phyloP scores from a whole-genome alignment of 495 filamentous ascomycete genomes.

The Parmelia sp. region DNA sequence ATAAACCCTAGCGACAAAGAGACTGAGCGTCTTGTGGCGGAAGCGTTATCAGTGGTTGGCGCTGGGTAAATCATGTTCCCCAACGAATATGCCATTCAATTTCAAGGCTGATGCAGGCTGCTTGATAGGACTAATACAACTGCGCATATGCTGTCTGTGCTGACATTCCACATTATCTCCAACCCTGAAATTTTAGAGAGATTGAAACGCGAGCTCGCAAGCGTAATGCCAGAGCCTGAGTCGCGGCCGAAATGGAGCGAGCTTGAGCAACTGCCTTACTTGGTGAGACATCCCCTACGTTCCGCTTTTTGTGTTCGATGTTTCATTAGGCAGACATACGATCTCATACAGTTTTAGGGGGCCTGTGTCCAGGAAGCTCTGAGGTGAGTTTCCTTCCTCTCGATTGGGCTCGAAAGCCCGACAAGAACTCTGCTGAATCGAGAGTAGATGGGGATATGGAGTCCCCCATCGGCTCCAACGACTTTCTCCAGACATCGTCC shows the following conservation, averaged over 20 bases:
- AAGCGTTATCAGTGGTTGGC: too few species aligned
- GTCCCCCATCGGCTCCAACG: constrained; percentile 40
- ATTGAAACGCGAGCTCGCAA: too few species aligned
- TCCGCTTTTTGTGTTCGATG: not conserved
- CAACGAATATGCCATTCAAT: too few species aligned
- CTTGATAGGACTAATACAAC: too few species aligned
- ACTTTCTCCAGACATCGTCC: constrained; percentile 32
- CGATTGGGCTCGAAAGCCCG: not conserved
- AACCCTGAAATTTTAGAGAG: too few species aligned
- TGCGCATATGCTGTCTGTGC: too few species aligned
- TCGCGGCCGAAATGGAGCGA: constrained; percentile 38
- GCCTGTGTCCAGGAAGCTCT: constrained; percentile 17
- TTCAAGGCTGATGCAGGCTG: too few species aligned
- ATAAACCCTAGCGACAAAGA: too few species aligned
- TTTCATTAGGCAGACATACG: constrained; percentile 20
- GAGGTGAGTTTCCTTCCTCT: constrained; percentile 26
- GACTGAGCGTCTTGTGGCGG: too few species aligned
- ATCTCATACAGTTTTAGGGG: not conserved
- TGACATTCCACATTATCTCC: too few species aligned
- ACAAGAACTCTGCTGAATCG: not conserved
- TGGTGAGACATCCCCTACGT: constrained; percentile 27
- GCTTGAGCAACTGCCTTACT: constrained; percentile 46
- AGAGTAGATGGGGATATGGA: constrained; percentile 32
- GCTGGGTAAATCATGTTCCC: too few species aligned
- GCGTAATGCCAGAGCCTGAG: too few species aligned